phyloP scores from a whole-genome alignment of 2,329 filamentous ascomycete species.

The Verticillium klebahnii region DNA sequence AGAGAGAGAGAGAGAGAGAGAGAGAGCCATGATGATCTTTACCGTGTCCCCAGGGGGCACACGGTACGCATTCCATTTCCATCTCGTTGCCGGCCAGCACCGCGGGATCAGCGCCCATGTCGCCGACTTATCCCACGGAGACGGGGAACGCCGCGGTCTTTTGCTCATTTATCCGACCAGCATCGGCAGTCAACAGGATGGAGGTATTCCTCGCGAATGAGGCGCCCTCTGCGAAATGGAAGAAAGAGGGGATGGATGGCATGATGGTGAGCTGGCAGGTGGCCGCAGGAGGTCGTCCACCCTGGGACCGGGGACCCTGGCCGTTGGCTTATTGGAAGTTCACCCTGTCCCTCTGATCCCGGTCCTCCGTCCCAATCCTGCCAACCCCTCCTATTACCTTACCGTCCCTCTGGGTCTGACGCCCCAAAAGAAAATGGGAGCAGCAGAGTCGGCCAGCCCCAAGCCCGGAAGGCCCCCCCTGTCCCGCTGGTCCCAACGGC shows the following conservation, averaged over 20 bases:
- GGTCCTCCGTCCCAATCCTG: neutral
- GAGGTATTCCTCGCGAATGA: neutral
- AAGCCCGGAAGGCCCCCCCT: neutral
- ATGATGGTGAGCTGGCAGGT: neutral
- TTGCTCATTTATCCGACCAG: neutral
- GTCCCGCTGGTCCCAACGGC: conserved; percentile 1
- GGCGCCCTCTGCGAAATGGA: neutral
- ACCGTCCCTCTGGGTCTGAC: neutral
- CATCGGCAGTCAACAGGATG: neutral
- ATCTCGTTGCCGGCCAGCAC: neutral
- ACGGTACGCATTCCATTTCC: neutral
- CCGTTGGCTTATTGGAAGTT: neutral
- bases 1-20: neutral
- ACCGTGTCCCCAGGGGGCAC: neutral
- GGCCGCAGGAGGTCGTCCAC: neutral
- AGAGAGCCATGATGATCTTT: neutral
- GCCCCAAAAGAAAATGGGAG: neutral
- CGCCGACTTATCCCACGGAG: neutral
- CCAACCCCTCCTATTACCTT: neutral
- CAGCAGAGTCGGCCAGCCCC: neutral
- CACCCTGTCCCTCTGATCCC: neutral
- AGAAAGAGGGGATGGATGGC: neutral
- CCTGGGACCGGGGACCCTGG: neutral
- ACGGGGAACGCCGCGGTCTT: neutral
- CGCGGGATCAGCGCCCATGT: neutral